phyloP scores from a whole-genome alignment of 1,284 basidiomycete species.

The Retiboletus flavoniger region DNA sequence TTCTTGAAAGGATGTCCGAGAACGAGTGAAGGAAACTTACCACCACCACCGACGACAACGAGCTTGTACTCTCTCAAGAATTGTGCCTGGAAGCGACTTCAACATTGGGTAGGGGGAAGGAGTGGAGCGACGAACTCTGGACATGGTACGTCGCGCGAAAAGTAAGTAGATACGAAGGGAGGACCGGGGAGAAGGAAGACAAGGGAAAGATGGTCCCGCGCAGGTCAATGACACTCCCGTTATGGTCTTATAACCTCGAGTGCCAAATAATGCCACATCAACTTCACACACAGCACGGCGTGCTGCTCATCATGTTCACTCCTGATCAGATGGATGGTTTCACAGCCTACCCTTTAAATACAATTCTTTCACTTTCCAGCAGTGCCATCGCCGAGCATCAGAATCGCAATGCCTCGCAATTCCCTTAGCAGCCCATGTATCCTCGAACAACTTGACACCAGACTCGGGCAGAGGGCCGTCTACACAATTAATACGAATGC shows the following conservation, averaged over 20 bases:
- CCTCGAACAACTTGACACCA: constrained; percentile 45
- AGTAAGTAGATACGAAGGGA: neutral
- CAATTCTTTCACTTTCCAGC: neutral
- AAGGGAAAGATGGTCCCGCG: constrained; percentile 5
- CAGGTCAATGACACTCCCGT: constrained; percentile 8
- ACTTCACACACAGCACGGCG: constrained; percentile 1
- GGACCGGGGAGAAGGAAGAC: neutral
- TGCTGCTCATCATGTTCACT: neutral
- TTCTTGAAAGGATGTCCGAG: neutral
- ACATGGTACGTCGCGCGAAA: constrained; percentile 23
- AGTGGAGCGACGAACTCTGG: constrained; percentile 25
- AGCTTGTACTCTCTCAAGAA: constrained; percentile 95
- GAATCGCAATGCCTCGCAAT: neutral
- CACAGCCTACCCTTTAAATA: neutral
- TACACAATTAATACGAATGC: constrained; percentile 35
- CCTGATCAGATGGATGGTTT: neutral
- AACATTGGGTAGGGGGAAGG: neutral
- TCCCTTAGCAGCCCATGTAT: constrained; percentile 28
- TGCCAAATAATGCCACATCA: constrained; percentile 31
- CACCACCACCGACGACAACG: constrained; percentile 97
- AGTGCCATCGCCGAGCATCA: neutral
- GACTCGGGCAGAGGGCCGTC: constrained; percentile 50
- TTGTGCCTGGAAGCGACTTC: constrained; percentile 61
- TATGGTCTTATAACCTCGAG: constrained; percentile 15
- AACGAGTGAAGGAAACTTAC: constrained; percentile 45